Base-by-base conservation (phyloP, 1,139 yeast species). In the Debaryomyces nepalensis region DNA sequence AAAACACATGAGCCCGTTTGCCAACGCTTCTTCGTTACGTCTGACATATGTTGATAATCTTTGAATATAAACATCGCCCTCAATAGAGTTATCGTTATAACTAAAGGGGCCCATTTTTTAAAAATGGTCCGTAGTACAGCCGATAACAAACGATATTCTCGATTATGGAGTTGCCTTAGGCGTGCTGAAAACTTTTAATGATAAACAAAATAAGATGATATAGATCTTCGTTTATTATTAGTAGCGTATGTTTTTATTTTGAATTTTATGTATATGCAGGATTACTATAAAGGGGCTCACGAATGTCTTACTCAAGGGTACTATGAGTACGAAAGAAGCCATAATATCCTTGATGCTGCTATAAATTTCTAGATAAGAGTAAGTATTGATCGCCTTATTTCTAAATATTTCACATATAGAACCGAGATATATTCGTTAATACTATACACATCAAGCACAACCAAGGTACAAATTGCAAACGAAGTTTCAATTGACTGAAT, bases 61-160 rank as follows among this genome's bases (percentile, higher is more conserved):
- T 49, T 72, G 78, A 29, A 71, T 59, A 49, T 67, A 72, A 30
- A 68, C 68, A 47, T 70, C 76, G 34, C 77, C 77, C 43, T 68
- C 76, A 38, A 70, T 64, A 47, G 72, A 64, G 53, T 53, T 47
- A 38, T 59, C 66, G 47, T 55, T 55, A 36, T 33, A 40, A 32
- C 48, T 51, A 33, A 55, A 52, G 19, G 54, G 41, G 16, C 63
- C 64, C 64, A 59, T 58, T 16, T 23, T 14, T 24, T 16, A 14
- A 10, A 34, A 34, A 5, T 18, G 24, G 34, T 11, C 8, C 4
- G 22, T 5, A 11, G 18, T 18, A 19, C 15, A 31, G 23, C 34
- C 24, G 9, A 12, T n/a, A 20, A 20, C 24, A 18, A 34, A 24
- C 20, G 37, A 26, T 24, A 23, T 34, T 6, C 9, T 24, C 16